Conservation (phyloP, 768 basidiomycete genomes). For the Trichaptum fuscoviolaceum region DNA sequence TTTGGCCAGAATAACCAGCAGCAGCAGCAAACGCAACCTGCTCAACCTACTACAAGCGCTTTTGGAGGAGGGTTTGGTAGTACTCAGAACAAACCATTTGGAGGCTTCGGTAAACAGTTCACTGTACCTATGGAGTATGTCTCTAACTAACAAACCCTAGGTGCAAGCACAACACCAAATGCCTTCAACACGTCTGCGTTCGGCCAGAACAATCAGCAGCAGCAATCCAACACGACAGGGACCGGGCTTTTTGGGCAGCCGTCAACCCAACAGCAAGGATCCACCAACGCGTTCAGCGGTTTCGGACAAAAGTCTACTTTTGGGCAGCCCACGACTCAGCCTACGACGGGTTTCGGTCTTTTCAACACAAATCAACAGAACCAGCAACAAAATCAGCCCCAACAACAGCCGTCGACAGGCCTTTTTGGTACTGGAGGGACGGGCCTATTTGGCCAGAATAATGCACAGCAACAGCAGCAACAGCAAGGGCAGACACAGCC, state of each 20-base stretch:
- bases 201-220: slow-evolving; percentile 27
- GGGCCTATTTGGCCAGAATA: slow-evolving; percentile 29
- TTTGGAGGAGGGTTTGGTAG: slow-evolving; percentile 25
- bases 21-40: slow-evolving; percentile 11
- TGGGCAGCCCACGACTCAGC: slow-evolving; percentile 30
- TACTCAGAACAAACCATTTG: slow-evolving; percentile 32
- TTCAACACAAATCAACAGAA: slow-evolving; percentile 22
- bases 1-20: slow-evolving; percentile 11
- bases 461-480: slow-evolving; percentile 21
- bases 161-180: slow-evolving; percentile 19
- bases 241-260: slow-evolving; percentile 33
- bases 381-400: slow-evolving; percentile 16
- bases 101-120: slow-evolving; percentile 30
- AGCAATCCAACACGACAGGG: slow-evolving; percentile 17
- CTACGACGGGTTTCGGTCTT: slow-evolving; percentile 33
- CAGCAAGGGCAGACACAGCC: slow-evolving; percentile 16
- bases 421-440: slow-evolving; percentile 24
- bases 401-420: slow-evolving; percentile 19
- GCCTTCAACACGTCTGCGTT: slow-evolving; percentile 32
- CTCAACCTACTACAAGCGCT: slow-evolving; percentile 10
- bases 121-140: slow-evolving; percentile 2
- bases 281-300: slow-evolving; percentile 26
- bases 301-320: slow-evolving; percentile 25
- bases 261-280: slow-evolving; percentile 22
- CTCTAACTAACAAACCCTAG: slow-evolving; percentile 5